Evolutionary conservation across 805 yeast species (phyloP), one percentile per base, ranked within the genome.

Genomic region (Diddensiella transvaalensis): DNA sequence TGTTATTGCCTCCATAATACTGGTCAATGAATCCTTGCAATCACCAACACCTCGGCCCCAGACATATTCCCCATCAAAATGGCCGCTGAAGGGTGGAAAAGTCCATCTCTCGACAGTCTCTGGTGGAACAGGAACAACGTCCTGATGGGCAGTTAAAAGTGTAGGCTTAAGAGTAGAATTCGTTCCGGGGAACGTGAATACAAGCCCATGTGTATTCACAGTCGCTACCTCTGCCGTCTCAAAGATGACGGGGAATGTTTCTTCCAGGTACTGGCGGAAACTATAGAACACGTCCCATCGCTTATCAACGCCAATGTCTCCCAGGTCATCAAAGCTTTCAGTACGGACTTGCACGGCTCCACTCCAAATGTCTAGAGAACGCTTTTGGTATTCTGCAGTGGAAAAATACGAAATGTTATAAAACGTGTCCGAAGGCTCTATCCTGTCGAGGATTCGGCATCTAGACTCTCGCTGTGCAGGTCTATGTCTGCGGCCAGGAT

Each of bases 21-120:
- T 84, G 51, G 83, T 70, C 42, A 88, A 69, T 30, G 81, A 66
- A 61, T 82, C 82, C 64, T 88, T 88, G 62, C 88, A 82, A 63
- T 88, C 96, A 39, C 75, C 65, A 2, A 86, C 63, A 35, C 96
- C 96, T 58, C 96, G 75, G 2, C 96, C 96, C 76, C 80, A 85
- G 3, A 88, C 57, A 37, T 61, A 66, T 22, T 72, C 69, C 13
- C 87, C 89, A 57, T 87, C 95, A 60, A 69, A 85, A 57, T 74
- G 69, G 13, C 85, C 88, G 21, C 73, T 63, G 50, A 79, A 84
- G 2, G 95, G 95, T 10, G 81, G 82, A 59, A 78, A 71, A 0
- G 68, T 67, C 95, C 95, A 87, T 48, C 77, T 69, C 24, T 60
- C 65, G 45, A 72, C 64, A 0, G 87, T 79, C 24, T 55, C 76